phyloP scores from a whole-genome alignment of 1,284 basidiomycete genomes.

The Trichosporon sp. region DNA sequence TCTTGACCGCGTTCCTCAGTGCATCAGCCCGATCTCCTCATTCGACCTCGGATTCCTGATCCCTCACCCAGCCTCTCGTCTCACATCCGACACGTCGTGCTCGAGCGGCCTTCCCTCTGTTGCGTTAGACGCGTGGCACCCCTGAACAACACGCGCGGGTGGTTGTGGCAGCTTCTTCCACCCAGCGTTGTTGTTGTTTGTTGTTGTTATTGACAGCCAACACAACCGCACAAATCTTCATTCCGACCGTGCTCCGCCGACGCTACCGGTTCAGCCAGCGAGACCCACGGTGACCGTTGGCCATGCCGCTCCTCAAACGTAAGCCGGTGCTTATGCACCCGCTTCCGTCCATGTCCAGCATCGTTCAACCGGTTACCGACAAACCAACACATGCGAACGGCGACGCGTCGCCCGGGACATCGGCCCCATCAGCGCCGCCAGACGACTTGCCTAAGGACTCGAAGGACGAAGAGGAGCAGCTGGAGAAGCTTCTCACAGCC shows the following conservation, averaged over 20 bases:
- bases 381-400: background rate
- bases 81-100: background rate
- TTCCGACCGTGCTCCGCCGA: background rate
- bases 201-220: background rate
- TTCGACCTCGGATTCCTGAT: background rate
- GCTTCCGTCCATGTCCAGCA: constrained; percentile 36
- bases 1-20: constrained; percentile 3
- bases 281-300: constrained; percentile 11
- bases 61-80: background rate
- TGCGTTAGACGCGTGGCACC: constrained; percentile 2
- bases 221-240: constrained; percentile 4
- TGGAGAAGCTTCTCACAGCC: constrained; percentile 33
- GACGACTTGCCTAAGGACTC: constrained; percentile 31
- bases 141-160: constrained; percentile 2
- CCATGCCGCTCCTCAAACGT: constrained; percentile 83
- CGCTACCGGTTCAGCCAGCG: background rate
- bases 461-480: constrained; percentile 41
- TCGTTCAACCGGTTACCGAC: constrained; percentile 16
- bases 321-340: constrained; percentile 78
- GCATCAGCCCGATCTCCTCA: constrained; percentile 3
- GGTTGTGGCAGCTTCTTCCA: constrained; percentile 3
- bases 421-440: constrained; percentile 4
- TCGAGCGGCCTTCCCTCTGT: background rate
- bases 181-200: constrained; percentile 10
- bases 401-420: constrained; percentile 7